These are phyloP conservation scores for Cercospora sp. DNA, from an alignment of 2,329 filamentous ascomycete species.

Conservation along the genomic window DNA sequence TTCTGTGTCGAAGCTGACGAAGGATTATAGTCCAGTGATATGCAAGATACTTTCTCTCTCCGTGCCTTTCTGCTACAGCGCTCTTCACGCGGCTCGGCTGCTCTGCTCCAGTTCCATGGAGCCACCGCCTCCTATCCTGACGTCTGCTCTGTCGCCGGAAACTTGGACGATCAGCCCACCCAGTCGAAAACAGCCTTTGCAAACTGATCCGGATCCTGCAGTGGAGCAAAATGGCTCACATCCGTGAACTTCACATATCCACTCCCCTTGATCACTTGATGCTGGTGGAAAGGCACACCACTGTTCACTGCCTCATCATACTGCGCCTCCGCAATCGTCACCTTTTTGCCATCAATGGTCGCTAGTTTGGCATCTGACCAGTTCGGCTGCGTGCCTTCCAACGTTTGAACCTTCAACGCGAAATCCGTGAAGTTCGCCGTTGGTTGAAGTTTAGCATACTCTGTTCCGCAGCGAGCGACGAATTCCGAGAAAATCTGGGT, in stretches of 20 bases:
- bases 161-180: background rate
- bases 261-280: conserved; percentile 43
- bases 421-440: conserved; percentile 42
- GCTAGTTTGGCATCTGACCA: conserved; percentile 31
- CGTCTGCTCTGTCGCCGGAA: background rate
- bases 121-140: background rate
- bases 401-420: conserved; percentile 40
- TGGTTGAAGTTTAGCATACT: conserved; percentile 44
- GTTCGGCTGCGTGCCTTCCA: conserved; percentile 43
- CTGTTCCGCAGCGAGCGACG: conserved; percentile 39
- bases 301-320: conserved; percentile 45
- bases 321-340: conserved; percentile 36
- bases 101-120: too few relatives aligned
- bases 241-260: conserved; percentile 40
- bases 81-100: too few relatives aligned
- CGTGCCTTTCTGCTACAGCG: background rate
- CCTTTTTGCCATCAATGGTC: conserved; percentile 33
- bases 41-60: background rate
- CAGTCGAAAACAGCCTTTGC: conserved; percentile 17
- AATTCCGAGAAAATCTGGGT: conserved; percentile 41
- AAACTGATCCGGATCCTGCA: conserved; percentile 43
- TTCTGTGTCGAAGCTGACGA: background rate
- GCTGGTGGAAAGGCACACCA: conserved; percentile 40
- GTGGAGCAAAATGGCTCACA: conserved; percentile 49
- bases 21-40: background rate